Conservation (phyloP, 257 asterid species). For the Solanum sparsipilum region DNA sequence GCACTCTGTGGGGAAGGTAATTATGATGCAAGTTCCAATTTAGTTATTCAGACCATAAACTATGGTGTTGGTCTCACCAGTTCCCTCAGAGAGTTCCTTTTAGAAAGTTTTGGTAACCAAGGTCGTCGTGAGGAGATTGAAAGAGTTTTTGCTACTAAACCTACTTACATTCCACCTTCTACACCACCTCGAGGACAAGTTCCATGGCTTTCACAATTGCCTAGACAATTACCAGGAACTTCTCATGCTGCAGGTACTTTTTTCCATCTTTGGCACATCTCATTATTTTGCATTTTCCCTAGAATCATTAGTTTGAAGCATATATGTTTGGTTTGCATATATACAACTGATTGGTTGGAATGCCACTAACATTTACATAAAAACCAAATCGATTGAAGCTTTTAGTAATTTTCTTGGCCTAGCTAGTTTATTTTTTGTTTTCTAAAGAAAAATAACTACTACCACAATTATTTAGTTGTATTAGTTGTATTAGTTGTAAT, state of each 20-base stretch:
- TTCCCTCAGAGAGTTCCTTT: slow-evolving; percentile 39
- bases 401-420: background rate
- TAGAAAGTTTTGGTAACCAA: slow-evolving; percentile 44
- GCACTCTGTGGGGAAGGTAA: slow-evolving; percentile 27
- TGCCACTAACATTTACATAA: background rate
- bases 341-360: background rate
- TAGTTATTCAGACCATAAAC: slow-evolving; percentile 47
- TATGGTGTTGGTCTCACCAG: slow-evolving; percentile 45
- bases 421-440: background rate
- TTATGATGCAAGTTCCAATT: slow-evolving; percentile 28
- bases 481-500: background rate
- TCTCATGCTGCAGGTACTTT: background rate
- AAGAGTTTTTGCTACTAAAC: slow-evolving; percentile 28
- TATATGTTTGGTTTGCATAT: background rate
- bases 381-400: background rate
- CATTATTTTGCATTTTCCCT: background rate
- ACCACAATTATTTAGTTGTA: background rate
- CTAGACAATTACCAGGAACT: slow-evolving; percentile 14
- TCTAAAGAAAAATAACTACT: background rate
- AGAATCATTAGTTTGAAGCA: background rate
- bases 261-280: background rate
- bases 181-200: slow-evolving; percentile 7
- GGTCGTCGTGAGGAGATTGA: slow-evolving; percentile 51
- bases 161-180: slow-evolving; percentile 14
- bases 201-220: slow-evolving; percentile 12